Conservation (phyloP, 2,329 filamentous ascomycete genomes). For the Salinomyces thailandicus region DNA sequence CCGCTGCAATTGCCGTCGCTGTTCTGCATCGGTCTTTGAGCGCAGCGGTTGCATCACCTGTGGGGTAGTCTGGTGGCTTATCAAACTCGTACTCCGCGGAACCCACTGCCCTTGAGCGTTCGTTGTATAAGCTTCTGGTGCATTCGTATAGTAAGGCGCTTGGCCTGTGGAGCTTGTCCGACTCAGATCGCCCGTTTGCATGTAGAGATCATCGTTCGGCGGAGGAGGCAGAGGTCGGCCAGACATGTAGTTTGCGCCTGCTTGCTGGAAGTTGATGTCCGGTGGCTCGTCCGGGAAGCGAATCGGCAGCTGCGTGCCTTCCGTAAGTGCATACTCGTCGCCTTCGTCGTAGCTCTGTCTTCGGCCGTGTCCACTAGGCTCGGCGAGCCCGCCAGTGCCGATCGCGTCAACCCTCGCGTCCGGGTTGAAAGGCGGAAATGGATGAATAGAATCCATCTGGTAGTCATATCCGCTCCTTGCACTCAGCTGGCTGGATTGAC, state of each 20-base stretch:
- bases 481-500: constrained; percentile 29
- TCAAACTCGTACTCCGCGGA: constrained; percentile 69
- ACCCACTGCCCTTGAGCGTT: constrained; percentile 33
- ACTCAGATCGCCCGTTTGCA: constrained; percentile 11
- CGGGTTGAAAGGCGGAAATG: constrained; percentile 45
- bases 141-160: constrained; percentile 10
- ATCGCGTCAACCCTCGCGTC: constrained; percentile 73
- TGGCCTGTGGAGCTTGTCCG: constrained; percentile 9
- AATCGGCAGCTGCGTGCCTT: constrained; percentile 28
- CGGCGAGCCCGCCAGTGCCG: constrained; percentile 78
- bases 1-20: constrained; percentile 45
- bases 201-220: constrained; percentile 42
- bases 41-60: constrained; percentile 71
- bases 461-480: constrained; percentile 33
- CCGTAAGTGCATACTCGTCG: constrained; percentile 54
- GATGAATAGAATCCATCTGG: constrained; percentile 41
- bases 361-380: constrained; percentile 53
- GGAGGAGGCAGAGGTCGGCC: constrained; percentile 51
- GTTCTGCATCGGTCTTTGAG: constrained; percentile 88
- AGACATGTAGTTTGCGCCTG: constrained; percentile 45
- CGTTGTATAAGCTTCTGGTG: constrained; percentile 17
- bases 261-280: constrained; percentile 90
- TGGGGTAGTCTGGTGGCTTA: constrained; percentile 71
- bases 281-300: constrained; percentile 51
- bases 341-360: constrained; percentile 87